Conservation (phyloP, 1,284 basidiomycete genomes). For the Grifola frondosa region DNA sequence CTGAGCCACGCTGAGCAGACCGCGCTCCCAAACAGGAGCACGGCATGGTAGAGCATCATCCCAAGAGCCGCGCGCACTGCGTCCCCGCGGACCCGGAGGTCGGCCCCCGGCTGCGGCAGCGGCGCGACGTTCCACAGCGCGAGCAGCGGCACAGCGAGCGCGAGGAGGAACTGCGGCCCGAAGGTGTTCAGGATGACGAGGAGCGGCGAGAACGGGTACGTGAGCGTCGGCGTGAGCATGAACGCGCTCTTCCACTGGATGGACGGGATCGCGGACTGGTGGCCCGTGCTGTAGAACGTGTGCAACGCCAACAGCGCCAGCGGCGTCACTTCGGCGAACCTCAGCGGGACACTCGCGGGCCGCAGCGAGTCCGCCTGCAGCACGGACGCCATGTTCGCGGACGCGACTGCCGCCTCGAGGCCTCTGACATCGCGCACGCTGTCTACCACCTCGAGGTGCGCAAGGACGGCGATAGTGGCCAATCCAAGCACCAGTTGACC, state of each 20-base stretch:
- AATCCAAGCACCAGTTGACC: conserved; percentile 79
- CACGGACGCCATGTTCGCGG: conserved; percentile 43
- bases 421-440: conserved; percentile 70
- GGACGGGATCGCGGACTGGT: conserved; percentile 86
- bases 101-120: conserved; percentile 27
- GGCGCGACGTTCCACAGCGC: conserved; percentile 89
- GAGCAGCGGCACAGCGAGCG: conserved; percentile 70
- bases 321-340: conserved; percentile 69
- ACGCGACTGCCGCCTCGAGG: conserved; percentile 52
- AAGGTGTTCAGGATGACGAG: conserved; percentile 85
- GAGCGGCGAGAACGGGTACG: conserved; percentile 75
- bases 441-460: conserved; percentile 78
- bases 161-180: conserved; percentile 68
- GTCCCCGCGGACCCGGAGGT: conserved; percentile 36
- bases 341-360: conserved; percentile 36
- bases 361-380: conserved; percentile 31
- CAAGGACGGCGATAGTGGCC: conserved; percentile 62
- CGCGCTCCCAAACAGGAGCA: conserved; percentile 70
- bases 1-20: conserved; percentile 76
- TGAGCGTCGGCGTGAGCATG: conserved; percentile 64
- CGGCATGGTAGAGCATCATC: conserved; percentile 69
- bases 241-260: conserved; percentile 98
- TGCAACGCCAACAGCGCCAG: conserved; percentile 76
- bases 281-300: conserved; percentile 87
- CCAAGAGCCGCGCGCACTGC: conserved; percentile 55